Percentiles rank a stretch among this genome's conserved stretches.
Conservation (phyloP, 129 eudicot genomes). For the Sambucus nigra region DNA sequence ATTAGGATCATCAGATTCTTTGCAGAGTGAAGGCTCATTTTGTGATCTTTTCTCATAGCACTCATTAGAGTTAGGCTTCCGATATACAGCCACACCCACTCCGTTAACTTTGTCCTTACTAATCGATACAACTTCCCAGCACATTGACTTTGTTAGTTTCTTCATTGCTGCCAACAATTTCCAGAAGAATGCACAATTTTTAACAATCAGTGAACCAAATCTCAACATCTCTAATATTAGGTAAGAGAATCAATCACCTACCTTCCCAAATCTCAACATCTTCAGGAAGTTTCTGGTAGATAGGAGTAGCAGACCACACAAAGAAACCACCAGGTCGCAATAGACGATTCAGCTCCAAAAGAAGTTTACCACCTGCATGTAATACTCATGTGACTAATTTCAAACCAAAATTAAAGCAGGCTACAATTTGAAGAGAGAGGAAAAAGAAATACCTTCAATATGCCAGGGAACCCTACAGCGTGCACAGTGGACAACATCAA, state of each 20-base stretch:
- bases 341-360: constrained; percentile 48
- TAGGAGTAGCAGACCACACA: constrained; percentile 65
- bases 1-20: constrained; percentile 33
- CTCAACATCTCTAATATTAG: constrained; percentile 10
- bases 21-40: constrained; percentile 34
- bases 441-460: constrained; percentile 33
- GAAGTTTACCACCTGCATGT: constrained; percentile 49
- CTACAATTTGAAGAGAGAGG: not conserved
- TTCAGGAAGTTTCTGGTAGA: constrained; percentile 33
- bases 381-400: not conserved
- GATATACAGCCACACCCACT: constrained; percentile 34
- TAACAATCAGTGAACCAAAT: not conserved
- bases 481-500: constrained; percentile 51
- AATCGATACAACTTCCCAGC: constrained; percentile 37
- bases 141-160: constrained; percentile 41
- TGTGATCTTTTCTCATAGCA: constrained; percentile 21
- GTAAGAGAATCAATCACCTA: constrained; percentile 6
- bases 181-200: not conserved
- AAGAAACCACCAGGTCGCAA: constrained; percentile 57
- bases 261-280: constrained; percentile 52
- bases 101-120: constrained; percentile 27
- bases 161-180: constrained; percentile 34
- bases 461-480: constrained; percentile 66
- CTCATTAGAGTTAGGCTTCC: constrained; percentile 25
- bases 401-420: not conserved